phyloP scores from a whole-genome alignment of 139 green algal species.

The Edaphochlamys debaryana region DNA sequence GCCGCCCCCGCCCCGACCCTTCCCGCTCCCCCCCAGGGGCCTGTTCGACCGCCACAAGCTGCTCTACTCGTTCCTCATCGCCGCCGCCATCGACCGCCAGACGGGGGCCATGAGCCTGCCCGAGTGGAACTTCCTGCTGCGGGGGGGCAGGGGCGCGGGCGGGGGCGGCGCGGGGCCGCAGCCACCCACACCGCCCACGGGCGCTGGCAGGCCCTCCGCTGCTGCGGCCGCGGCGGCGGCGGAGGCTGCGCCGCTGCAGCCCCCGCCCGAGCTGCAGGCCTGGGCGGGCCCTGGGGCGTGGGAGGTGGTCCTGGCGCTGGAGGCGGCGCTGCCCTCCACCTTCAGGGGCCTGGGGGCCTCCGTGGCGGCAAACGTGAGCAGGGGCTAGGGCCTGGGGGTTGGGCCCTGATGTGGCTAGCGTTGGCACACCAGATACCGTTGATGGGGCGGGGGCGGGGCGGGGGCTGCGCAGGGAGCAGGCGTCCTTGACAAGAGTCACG shows the following conservation, averaged over 20 bases:
- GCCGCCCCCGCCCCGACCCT: no score
- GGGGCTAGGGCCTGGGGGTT: no score
- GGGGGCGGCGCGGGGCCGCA: not conserved
- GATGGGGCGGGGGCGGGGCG: no score
- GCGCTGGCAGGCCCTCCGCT: no score
- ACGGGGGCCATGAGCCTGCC: conserved; percentile 43
- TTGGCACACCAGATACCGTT: no score
- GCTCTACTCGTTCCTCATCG: conserved; percentile 82
- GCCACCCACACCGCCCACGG: not conserved
- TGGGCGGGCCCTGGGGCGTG: conserved; percentile 21
- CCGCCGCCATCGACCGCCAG: conserved; percentile 53
- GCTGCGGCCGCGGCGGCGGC: not conserved
- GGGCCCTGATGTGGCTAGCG: no score
- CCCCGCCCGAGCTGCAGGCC: not conserved
- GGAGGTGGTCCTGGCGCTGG: conserved; percentile 23
- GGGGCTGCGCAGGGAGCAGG: no score
- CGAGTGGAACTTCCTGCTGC: conserved; percentile 83
- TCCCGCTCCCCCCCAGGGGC: conserved; percentile 63
- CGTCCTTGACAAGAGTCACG: no score
- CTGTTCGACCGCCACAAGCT: conserved; percentile 87
- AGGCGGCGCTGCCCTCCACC: conserved; percentile 24
- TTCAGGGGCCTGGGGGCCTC: conserved; percentile 4
- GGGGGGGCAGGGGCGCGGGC: conserved; percentile 41
- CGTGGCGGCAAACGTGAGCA: not conserved
- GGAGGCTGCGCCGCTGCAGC: not conserved